These are phyloP conservation scores for Solanum gracilifrons DNA, from an alignment of 257 asterid species.

Conservation along the genomic window DNA sequence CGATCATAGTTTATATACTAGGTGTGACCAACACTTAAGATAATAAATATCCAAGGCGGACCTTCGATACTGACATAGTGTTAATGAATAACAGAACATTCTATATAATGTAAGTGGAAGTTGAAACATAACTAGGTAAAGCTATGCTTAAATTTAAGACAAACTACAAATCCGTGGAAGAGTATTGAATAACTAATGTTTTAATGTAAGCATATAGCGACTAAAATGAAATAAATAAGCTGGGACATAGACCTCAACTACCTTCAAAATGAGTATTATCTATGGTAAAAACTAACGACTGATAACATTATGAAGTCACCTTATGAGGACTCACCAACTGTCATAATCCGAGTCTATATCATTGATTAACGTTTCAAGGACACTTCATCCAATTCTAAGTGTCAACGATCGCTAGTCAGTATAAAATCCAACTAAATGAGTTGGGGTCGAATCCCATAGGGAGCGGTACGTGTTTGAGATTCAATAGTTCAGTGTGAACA, in stretches of 20 bases:
- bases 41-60: too few relatives aligned
- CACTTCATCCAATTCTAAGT: too few relatives aligned
- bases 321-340: background rate
- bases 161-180: background rate
- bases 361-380: too few relatives aligned
- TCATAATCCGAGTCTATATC: too few relatives aligned
- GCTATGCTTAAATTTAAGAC: background rate
- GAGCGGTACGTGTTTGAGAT: too few relatives aligned
- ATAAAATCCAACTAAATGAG: too few relatives aligned
- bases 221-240: background rate
- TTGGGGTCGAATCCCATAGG: too few relatives aligned
- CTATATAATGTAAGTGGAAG: background rate
- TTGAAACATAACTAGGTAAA: background rate
- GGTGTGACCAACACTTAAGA: background rate
- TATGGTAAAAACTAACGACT: too few relatives aligned
- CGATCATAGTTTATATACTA: background rate
- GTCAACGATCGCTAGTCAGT: too few relatives aligned
- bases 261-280: too few relatives aligned
- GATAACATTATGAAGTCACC: background rate
- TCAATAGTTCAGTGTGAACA: too few relatives aligned
- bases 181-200: background rate
- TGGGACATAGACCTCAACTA: background rate
- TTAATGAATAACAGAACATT: background rate
- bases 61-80: background rate
- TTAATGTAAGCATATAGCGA: background rate